These are phyloP conservation scores for Mytilinidion resinicola DNA, from an alignment of 495 filamentous ascomycete genomes.

Conservation along the genomic window DNA sequence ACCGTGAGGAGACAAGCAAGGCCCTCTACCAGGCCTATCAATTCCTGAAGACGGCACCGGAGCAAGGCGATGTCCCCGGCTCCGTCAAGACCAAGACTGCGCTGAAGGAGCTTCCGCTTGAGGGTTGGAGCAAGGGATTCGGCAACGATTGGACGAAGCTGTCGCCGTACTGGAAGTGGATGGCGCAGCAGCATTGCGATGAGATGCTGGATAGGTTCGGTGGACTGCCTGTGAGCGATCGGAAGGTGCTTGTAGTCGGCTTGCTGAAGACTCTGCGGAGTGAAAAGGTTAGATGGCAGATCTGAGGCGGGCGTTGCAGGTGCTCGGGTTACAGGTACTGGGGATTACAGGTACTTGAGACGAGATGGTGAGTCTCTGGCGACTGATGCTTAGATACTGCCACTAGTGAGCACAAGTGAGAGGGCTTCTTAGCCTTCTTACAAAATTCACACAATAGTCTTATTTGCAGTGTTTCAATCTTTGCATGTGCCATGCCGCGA, in stretches of 20 bases:
- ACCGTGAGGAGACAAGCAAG: slow-evolving; percentile 37
- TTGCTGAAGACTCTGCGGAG: slow-evolving; percentile 48
- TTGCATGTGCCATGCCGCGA: too few species aligned
- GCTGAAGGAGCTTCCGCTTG: background rate
- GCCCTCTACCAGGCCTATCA: slow-evolving; percentile 27
- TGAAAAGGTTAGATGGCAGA: slow-evolving; percentile 51
- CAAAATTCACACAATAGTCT: too few species aligned
- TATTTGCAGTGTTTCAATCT: too few species aligned
- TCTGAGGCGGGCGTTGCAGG: background rate
- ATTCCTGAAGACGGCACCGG: slow-evolving; percentile 24
- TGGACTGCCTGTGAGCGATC: slow-evolving; percentile 49
- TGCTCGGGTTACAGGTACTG: too few species aligned
- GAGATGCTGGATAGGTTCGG: slow-evolving; percentile 48
- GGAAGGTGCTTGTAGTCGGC: slow-evolving; percentile 49
- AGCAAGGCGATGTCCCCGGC: slow-evolving; percentile 13
- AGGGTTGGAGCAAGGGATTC: slow-evolving; percentile 13
- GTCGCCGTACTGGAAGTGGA: slow-evolving; percentile 45
- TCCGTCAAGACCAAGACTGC: slow-evolving; percentile 11
- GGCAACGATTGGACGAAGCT: slow-evolving; percentile 10
- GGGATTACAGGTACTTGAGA: too few species aligned
- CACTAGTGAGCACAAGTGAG: too few species aligned
- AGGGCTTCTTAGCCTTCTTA: too few species aligned
- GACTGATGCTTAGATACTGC: too few species aligned
- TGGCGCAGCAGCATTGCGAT: slow-evolving; percentile 44
- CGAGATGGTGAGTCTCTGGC: too few species aligned